A percentile compares a stretch with the other conserved stretches of the same genome.
Evolutionary conservation across 257 asterid genomes (phyloP).

Genomic region (Verbena officinalis): DNA sequence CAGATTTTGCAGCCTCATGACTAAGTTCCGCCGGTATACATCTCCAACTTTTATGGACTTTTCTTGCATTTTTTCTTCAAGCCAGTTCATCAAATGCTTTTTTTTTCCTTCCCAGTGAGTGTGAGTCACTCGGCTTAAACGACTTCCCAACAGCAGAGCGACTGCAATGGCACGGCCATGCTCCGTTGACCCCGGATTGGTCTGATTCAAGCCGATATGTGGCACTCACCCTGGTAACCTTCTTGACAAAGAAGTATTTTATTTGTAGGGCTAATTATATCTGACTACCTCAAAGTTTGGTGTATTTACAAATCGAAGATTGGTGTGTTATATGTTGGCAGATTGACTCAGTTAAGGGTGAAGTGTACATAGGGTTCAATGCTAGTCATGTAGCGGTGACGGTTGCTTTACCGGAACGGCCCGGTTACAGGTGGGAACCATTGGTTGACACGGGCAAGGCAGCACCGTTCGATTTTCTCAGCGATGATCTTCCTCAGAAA

Average conservation of each 20-base stretch:
- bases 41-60: conserved; percentile 5
- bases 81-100: conserved; percentile 1
- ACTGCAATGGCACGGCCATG: conserved; percentile 93
- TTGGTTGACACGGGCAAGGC: conserved; percentile 88
- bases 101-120: conserved; percentile 50
- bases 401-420: conserved; percentile 70
- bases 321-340: conserved; percentile 32
- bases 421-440: conserved; percentile 83
- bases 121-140: conserved; percentile 86
- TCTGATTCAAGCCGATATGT: conserved; percentile 84
- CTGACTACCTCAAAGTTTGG: too few species aligned
- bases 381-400: conserved; percentile 76
- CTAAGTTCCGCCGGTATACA: conserved; percentile 70
- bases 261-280: too few species aligned
- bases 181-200: conserved; percentile 90
- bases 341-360: conserved; percentile 83
- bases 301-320: too few species aligned
- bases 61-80: conserved; percentile 20
- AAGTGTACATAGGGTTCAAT: conserved; percentile 76
- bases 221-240: conserved; percentile 78
- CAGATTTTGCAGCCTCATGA: conserved; percentile 78
- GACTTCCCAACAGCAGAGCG: conserved; percentile 94
- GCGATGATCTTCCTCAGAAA: conserved; percentile 45
- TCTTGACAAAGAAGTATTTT: too few species aligned
- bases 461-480: conserved; percentile 77